Evolutionary conservation across 352 stramenopile species (phyloP), one percentile per base, ranked within the genome.

Genomic region (Phytophthora ohioensis): DNA sequence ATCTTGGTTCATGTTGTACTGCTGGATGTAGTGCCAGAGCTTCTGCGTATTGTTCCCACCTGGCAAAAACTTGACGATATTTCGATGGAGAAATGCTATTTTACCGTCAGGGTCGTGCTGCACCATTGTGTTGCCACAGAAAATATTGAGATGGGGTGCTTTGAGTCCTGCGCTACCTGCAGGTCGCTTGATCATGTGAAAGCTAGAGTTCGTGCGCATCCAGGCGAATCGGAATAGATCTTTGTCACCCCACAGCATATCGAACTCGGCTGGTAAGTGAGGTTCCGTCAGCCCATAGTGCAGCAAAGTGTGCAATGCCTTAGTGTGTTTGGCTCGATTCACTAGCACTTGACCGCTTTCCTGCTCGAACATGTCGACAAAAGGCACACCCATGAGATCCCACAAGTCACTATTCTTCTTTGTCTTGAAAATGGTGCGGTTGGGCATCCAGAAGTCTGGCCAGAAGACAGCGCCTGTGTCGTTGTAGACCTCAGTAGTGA

Each of bases 151-250:
- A 27, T 82, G 55, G 0, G 64, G 42, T 1, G 78, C 57, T 48
- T 88, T 79, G 1, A 76, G 56, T 3, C 85, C 84, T 0, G 74
- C 87, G 7, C 81, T 76, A 0, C 75, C 85, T 3, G 84, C 80
- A 4, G 85, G 84, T 8, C 64, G 69, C 21, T 69, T 9, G 45
- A 94, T 87, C 73, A 92, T 89, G 71, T 90, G 73, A 60, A 91
- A 92, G 30, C 57, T 67, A n/a, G 72, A 90, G n/a, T 89, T 82
- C 2, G 84, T 82, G 59, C 88, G 91, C 57, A 89, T 75, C 87
- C 87, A 94, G 32, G 84, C 87, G 10, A 95, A 82, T 27, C 88
- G 84, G 65, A 93, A 95, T 8, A 94, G 71, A 55, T 94, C 87
- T 60, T 95, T 93, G 63, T 95, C 88, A 2, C 88, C 84, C 84